Conservation (phyloP, 352 stramenopile genomes). For the Pythium chondricola region DNA sequence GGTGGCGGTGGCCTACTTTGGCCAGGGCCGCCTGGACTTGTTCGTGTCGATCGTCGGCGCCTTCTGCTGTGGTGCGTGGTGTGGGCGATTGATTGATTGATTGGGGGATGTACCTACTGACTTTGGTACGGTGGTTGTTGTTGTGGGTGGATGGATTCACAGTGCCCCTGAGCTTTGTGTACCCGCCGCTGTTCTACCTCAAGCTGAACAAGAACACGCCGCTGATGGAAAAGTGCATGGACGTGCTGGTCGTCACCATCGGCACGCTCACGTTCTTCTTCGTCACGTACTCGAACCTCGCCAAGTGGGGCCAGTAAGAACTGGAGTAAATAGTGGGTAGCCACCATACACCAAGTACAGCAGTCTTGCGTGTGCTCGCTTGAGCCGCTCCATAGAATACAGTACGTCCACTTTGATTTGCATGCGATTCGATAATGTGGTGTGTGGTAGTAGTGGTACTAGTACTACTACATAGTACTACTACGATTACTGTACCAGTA, state of each 20-base stretch:
- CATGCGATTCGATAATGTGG: no score
- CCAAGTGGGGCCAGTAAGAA: constrained; percentile 49
- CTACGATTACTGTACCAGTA: no score
- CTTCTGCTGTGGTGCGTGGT: constrained; percentile 68
- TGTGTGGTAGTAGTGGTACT: no score
- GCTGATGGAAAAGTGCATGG: constrained; percentile 46
- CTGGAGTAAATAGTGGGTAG: background rate
- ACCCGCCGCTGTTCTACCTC: constrained; percentile 71
- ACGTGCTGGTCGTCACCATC: constrained; percentile 48
- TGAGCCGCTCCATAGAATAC: no score
- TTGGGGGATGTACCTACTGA: no score
- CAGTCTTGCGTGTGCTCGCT: no score
- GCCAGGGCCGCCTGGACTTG: constrained; percentile 62
- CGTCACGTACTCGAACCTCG: constrained; percentile 75
- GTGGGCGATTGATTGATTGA: no score
- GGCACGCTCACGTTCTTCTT: constrained; percentile 77
- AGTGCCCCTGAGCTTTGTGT: constrained; percentile 80
- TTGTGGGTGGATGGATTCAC: background rate
- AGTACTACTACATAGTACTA: no score
- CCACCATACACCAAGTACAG: background rate
- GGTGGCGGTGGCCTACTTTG: constrained; percentile 68
- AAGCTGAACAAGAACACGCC: constrained; percentile 52
- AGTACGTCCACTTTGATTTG: no score
- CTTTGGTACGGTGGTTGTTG: no score
- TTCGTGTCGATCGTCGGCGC: constrained; percentile 80